phyloP scores from a whole-genome alignment of 2,329 filamentous ascomycete genomes.

The Fusarium austroafricanum region DNA sequence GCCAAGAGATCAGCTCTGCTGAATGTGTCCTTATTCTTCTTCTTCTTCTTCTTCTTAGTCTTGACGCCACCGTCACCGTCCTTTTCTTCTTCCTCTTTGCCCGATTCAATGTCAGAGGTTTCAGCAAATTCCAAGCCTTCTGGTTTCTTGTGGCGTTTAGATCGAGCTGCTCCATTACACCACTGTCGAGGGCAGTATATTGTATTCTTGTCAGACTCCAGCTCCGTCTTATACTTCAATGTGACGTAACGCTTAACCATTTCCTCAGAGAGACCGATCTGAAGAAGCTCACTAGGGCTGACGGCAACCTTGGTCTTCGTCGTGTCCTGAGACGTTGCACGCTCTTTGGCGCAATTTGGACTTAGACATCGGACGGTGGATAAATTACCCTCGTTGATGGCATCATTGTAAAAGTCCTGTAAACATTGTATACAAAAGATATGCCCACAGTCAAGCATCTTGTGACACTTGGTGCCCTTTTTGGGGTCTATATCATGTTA shows the following conservation, averaged over 20 bases:
- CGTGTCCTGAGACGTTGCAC: slow-evolving; percentile 51
- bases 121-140: slow-evolving; percentile 71
- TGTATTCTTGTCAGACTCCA: slow-evolving; percentile 91
- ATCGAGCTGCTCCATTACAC: slow-evolving; percentile 90
- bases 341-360: slow-evolving; percentile 79
- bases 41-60: slow-evolving; percentile 40
- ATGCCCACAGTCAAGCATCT: slow-evolving; percentile 84
- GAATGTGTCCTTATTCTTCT: slow-evolving; percentile 49
- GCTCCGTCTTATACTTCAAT: slow-evolving; percentile 90
- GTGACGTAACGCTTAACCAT: slow-evolving; percentile 87
- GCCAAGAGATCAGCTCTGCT: slow-evolving; percentile 73
- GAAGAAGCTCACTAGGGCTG: slow-evolving; percentile 84
- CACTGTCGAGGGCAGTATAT: slow-evolving; percentile 92
- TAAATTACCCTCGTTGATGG: slow-evolving; percentile 87
- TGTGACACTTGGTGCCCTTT: slow-evolving; percentile 84
- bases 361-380: slow-evolving; percentile 82
- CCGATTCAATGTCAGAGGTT: slow-evolving; percentile 64
- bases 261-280: slow-evolving; percentile 77
- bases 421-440: slow-evolving; percentile 93
- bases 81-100: slow-evolving; percentile 58
- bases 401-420: slow-evolving; percentile 88
- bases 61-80: slow-evolving; percentile 39
- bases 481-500: slow-evolving; percentile 74
- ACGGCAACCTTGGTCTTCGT: slow-evolving; percentile 75
- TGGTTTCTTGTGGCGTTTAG: slow-evolving; percentile 78